These are phyloP conservation scores for Phaeosphaeria sp. DNA, from an alignment of 2,329 filamentous ascomycete species.

Conservation along the genomic window DNA sequence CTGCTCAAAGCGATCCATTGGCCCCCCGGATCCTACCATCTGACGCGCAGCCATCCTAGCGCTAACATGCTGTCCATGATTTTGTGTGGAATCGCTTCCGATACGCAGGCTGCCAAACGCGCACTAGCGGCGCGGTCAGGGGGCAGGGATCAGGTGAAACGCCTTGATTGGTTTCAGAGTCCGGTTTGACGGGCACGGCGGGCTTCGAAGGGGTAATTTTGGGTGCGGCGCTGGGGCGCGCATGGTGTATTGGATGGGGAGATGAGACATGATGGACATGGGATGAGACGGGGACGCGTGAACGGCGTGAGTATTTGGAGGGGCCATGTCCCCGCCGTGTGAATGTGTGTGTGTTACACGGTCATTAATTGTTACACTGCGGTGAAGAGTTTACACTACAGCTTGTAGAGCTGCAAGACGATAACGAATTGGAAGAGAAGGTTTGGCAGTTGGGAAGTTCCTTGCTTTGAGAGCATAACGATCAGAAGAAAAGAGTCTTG, in stretches of 20 bases:
- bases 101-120: not conserved
- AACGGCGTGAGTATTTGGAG: not conserved
- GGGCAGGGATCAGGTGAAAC: slow-evolving; percentile 1
- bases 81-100: slow-evolving; percentile 1
- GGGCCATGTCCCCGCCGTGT: not conserved
- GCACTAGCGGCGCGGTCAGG: not conserved
- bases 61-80: not conserved
- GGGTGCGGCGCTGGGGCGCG: too few species aligned
- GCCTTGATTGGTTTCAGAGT: slow-evolving; percentile 7
- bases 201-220: not conserved
- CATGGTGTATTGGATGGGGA: not conserved
- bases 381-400: not conserved
- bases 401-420: not conserved
- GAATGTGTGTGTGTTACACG: not conserved
- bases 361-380: not conserved
- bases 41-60: not conserved
- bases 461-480: not conserved
- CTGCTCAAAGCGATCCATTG: not conserved
- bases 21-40: not conserved
- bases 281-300: not conserved
- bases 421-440: not conserved
- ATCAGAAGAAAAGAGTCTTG: not conserved
- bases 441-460: not conserved
- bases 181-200: not conserved
- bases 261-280: not conserved